Evolutionary conservation across 1,284 basidiomycete genomes (phyloP).

Genomic region (Ganoderma lingzhi): DNA sequence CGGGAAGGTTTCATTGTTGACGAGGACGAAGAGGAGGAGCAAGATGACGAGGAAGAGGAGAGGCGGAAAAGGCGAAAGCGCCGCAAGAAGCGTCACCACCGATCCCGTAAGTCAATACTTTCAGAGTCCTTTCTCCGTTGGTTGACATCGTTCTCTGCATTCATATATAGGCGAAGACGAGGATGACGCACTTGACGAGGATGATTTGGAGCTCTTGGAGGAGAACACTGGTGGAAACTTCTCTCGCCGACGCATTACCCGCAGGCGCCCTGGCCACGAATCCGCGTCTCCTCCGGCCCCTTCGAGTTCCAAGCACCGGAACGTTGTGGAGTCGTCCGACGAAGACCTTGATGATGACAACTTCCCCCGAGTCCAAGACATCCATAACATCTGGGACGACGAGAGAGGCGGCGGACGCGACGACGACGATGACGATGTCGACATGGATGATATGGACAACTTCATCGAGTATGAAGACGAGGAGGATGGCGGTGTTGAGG

Average conservation of each 20-base stretch:
- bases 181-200: conserved; percentile 89
- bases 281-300: conserved; percentile 71
- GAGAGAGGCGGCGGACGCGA: conserved; percentile 63
- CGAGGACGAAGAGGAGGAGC: conserved; percentile 78
- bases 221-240: conserved; percentile 91
- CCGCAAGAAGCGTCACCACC: conserved; percentile 71
- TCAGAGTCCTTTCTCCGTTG: conserved; percentile 21
- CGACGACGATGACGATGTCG: conserved; percentile 72
- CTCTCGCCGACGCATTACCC: conserved; percentile 65
- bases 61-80: conserved; percentile 66
- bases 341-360: conserved; percentile 74
- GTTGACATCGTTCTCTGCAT: conserved; percentile 9
- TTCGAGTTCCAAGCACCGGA: conserved; percentile 65
- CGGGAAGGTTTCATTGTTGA: conserved; percentile 88
- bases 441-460: conserved; percentile 82
- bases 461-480: conserved; percentile 95
- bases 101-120: conserved; percentile 56
- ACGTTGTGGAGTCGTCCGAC: conserved; percentile 72
- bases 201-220: conserved; percentile 93
- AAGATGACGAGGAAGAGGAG: conserved; percentile 67
- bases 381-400: conserved; percentile 89
- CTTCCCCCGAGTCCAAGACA: conserved; percentile 66
- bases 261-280: conserved; percentile 76
- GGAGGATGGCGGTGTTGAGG: conserved; percentile 75
- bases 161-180: conserved; percentile 58